phyloP scores from a whole-genome alignment of 106 monocot genomes.

The Allium sativum region DNA sequence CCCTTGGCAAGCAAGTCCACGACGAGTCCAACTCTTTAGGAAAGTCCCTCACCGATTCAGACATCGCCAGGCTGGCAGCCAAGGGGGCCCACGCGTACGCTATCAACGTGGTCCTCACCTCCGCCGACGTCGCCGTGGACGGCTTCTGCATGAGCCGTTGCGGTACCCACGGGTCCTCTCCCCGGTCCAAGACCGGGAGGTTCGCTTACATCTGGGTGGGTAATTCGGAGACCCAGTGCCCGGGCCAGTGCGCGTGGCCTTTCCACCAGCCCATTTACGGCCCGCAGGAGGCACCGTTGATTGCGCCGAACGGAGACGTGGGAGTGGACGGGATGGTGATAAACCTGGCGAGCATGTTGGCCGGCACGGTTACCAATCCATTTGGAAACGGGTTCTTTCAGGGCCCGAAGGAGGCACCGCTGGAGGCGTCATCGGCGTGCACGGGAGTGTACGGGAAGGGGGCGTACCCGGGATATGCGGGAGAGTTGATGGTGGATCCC shows the following conservation, averaged over 20 bases:
- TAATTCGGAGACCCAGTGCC: slow-evolving; percentile 70
- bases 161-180: slow-evolving; percentile 16
- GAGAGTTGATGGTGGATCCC: slow-evolving; percentile 52
- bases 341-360: slow-evolving; percentile 47
- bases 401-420: slow-evolving; percentile 52
- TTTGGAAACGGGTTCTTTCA: slow-evolving; percentile 67
- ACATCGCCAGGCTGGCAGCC: slow-evolving; percentile 18
- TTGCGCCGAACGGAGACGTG: slow-evolving; percentile 70
- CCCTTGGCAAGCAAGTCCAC: slow-evolving; percentile 14
- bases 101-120: slow-evolving; percentile 29
- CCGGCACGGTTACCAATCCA: slow-evolving; percentile 63
- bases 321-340: slow-evolving; percentile 85
- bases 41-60: slow-evolving; percentile 8
- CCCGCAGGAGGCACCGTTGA: slow-evolving; percentile 47
- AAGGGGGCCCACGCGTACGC: slow-evolving; percentile 5
- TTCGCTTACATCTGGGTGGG: slow-evolving; percentile 76
- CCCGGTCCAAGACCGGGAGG: slow-evolving; percentile 7
- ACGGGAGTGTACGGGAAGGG: slow-evolving; percentile 60
- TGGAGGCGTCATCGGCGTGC: slow-evolving; percentile 74
- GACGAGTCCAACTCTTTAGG: slow-evolving; percentile 22
- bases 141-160: slow-evolving; percentile 40
- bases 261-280: slow-evolving; percentile 82
- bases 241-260: slow-evolving; percentile 93
- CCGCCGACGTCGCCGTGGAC: slow-evolving; percentile 30
- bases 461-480: slow-evolving; percentile 72